Conservation (phyloP, 805 yeast genomes). For the Clavispora phyllophila region DNA sequence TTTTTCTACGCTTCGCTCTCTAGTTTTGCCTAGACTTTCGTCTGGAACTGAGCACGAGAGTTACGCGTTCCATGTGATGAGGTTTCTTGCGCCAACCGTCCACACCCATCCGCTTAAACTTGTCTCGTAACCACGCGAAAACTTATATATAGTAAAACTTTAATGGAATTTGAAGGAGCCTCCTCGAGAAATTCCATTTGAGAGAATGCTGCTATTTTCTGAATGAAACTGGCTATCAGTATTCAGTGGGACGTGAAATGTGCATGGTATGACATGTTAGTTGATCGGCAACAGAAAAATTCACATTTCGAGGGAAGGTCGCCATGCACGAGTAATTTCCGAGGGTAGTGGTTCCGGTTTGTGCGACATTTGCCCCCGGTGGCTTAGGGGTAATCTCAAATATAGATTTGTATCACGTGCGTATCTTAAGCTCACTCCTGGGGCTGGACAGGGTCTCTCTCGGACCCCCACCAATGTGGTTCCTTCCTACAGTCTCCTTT, state of each 20-base stretch:
- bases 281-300: not conserved
- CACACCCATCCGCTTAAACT: no score
- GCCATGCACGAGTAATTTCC: not conserved
- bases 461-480: no score
- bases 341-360: not conserved
- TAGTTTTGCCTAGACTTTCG: no score
- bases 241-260: not conserved
- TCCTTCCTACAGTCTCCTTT: not conserved
- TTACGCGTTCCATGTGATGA: no score
- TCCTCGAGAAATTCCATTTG: no score
- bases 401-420: not conserved
- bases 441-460: not conserved
- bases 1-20: no score
- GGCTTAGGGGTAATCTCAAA: not conserved
- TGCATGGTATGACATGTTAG: not conserved
- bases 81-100: no score
- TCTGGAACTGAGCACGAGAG: no score
- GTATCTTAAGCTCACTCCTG: not conserved
- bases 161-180: no score
- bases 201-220: no score
- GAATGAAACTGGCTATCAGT: not conserved
- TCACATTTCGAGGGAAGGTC: not conserved
- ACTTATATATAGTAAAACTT: no score
- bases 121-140: no score
- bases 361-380: not conserved